Evolutionary conservation across 139 green algal species (phyloP).

Genomic region (Haematococcus lacustris): DNA sequence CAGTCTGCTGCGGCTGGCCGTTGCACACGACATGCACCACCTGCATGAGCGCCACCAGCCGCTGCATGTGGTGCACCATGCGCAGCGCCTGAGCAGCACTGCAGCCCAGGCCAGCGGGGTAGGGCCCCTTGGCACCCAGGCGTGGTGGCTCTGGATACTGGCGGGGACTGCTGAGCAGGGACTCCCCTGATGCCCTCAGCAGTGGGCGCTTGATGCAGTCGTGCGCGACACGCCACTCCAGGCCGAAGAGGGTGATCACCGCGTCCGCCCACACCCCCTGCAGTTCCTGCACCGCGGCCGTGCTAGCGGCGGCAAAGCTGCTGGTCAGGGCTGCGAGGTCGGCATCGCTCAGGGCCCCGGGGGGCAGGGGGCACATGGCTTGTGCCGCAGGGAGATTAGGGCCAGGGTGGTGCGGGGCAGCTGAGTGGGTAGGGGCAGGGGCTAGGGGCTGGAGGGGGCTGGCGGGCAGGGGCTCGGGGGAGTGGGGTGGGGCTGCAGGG

Average conservation of each 20-base stretch:
- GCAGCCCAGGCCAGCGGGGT: conserved; percentile 9
- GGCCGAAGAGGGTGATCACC: conserved; percentile 48
- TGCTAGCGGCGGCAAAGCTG: conserved; percentile 19
- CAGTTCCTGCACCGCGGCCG: conserved; percentile 34
- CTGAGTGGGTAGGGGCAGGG: no score
- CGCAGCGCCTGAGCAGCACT: conserved; percentile 47
- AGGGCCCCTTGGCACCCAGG: background rate
- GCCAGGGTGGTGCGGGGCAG: no score
- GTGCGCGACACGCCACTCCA: conserved; percentile 47
- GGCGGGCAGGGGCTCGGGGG: no score
- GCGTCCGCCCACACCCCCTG: conserved; percentile 68
- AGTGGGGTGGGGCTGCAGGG: no score
- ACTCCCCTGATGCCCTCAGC: conserved; percentile 31
- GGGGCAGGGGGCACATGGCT: no score
- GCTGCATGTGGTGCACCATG: conserved; percentile 42
- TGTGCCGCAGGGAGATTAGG: no score
- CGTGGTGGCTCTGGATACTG: conserved; percentile 13
- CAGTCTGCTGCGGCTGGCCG: background rate
- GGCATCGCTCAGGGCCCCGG: no score
- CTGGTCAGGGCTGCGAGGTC: conserved; percentile 1
- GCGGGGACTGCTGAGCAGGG: conserved; percentile 28
- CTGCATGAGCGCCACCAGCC: conserved; percentile 57
- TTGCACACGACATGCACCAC: conserved; percentile 16
- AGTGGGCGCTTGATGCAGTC: conserved; percentile 16
- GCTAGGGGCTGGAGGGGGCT: no score